Conservation (phyloP, 495 filamentous ascomycete genomes). For the Letharia columbiana region DNA sequence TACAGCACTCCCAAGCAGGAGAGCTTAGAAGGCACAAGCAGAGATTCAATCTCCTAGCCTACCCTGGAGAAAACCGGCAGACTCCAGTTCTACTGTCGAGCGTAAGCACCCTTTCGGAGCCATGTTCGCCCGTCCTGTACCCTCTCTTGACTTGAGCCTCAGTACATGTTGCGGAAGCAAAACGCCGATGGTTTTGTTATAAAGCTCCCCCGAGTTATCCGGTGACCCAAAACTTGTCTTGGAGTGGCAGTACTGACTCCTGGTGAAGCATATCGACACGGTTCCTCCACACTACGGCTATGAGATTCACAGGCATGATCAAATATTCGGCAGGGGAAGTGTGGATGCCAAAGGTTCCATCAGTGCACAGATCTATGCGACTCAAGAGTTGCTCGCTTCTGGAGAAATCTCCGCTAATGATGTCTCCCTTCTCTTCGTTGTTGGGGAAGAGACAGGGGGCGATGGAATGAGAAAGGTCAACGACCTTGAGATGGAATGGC, state of each 20-base stretch:
- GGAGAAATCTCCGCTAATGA: constrained; percentile 32
- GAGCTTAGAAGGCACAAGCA: constrained; percentile 4
- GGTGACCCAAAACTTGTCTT: not conserved
- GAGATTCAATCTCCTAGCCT: constrained; percentile 73
- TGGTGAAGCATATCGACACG: constrained; percentile 53
- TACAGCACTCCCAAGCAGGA: not conserved
- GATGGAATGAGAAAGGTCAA: constrained; percentile 73
- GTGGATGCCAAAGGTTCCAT: constrained; percentile 72
- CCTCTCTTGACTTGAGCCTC: not conserved
- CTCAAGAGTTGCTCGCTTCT: constrained; percentile 48
- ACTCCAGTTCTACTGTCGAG: constrained; percentile 64
- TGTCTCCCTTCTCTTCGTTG: constrained; percentile 76
- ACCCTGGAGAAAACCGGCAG: constrained; percentile 45
- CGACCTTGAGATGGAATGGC: constrained; percentile 41
- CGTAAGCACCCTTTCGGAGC: not conserved
- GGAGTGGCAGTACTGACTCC: not conserved
- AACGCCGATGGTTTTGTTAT: not conserved
- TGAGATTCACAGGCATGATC: constrained; percentile 35
- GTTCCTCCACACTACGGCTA: constrained; percentile 59
- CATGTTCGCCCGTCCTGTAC: not conserved
- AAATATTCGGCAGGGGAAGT: constrained; percentile 66
- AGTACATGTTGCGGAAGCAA: not conserved
- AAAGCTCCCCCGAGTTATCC: too few relatives aligned
- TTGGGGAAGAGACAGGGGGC: constrained; percentile 75
- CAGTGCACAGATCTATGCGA: constrained; percentile 54